Evolutionary conservation across 257 asterid genomes (phyloP).

Genomic region (Petrea volubilis): DNA sequence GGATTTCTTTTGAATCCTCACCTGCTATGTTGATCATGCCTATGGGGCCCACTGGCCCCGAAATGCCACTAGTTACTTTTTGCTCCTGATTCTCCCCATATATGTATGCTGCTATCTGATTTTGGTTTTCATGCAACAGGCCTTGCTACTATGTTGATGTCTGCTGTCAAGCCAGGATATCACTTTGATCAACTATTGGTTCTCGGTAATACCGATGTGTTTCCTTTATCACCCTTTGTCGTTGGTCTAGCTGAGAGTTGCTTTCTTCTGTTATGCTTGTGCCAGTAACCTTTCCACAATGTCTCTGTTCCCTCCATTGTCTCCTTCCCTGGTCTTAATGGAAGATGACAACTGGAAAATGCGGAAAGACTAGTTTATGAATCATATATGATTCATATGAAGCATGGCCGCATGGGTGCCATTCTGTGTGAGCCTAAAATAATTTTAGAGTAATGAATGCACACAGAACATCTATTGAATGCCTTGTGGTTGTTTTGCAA

Average conservation of each 20-base stretch:
- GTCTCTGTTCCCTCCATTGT: background rate
- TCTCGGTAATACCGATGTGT: slow-evolving; percentile 58
- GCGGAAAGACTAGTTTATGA: background rate
- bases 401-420: background rate
- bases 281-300: background rate
- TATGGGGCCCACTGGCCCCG: too few species aligned
- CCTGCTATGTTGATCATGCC: background rate
- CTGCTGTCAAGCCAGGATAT: slow-evolving; percentile 78
- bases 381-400: background rate
- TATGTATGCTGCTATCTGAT: slow-evolving; percentile 12
- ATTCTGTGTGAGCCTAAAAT: slow-evolving; percentile 6
- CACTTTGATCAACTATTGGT: slow-evolving; percentile 83
- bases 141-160: slow-evolving; percentile 60
- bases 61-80: background rate
- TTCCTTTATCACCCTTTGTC: background rate
- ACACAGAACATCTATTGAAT: slow-evolving; percentile 1
- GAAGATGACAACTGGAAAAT: slow-evolving; percentile 4
- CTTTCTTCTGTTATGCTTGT: slow-evolving; percentile 16
- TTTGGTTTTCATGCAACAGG: slow-evolving; percentile 50
- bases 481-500: slow-evolving; percentile 2
- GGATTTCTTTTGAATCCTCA: background rate
- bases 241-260: background rate
- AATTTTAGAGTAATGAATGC: background rate
- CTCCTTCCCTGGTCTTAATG: background rate
- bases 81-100: background rate